phyloP scores from a whole-genome alignment of 73 alveolate species.

The Breviolum minutum region DNA sequence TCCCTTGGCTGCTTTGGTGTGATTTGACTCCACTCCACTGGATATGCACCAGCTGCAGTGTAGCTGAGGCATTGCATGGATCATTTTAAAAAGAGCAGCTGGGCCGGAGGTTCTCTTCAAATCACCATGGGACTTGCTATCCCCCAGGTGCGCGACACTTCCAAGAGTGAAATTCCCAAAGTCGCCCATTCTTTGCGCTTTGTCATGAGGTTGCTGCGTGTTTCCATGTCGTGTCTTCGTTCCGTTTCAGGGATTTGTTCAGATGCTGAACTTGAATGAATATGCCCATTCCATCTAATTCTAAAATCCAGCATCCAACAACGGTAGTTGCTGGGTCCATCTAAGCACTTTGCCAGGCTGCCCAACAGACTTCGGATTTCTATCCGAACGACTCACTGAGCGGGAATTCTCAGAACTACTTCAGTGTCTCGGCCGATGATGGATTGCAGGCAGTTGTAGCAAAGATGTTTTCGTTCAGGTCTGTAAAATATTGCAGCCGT shows the following conservation, averaged over 20 bases:
- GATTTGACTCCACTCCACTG: no score
- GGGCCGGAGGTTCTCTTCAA: conserved; percentile 66
- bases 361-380: conserved; percentile 3
- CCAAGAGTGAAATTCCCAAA: no score
- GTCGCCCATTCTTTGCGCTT: no score
- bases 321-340: no score
- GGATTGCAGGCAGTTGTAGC: not conserved
- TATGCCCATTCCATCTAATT: no score
- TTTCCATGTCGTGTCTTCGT: no score
- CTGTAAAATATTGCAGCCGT: not conserved
- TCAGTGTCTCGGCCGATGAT: not conserved
- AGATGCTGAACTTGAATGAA: no score
- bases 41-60: no score
- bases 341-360: not conserved
- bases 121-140: conserved; percentile 71
- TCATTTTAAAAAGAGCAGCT: conserved; percentile 52
- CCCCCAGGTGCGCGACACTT: conserved; percentile 47
- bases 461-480: not conserved
- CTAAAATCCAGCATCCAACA: no score
- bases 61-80: conserved; percentile 40
- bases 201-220: no score
- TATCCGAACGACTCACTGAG: not conserved
- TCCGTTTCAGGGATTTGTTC: no score
- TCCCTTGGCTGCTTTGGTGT: not conserved
- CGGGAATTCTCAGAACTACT: not conserved